Evolutionary conservation across 1,139 yeast species (phyloP), one percentile per base, ranked within the genome.

Genomic region (Casaregolazyma lundiana): DNA sequence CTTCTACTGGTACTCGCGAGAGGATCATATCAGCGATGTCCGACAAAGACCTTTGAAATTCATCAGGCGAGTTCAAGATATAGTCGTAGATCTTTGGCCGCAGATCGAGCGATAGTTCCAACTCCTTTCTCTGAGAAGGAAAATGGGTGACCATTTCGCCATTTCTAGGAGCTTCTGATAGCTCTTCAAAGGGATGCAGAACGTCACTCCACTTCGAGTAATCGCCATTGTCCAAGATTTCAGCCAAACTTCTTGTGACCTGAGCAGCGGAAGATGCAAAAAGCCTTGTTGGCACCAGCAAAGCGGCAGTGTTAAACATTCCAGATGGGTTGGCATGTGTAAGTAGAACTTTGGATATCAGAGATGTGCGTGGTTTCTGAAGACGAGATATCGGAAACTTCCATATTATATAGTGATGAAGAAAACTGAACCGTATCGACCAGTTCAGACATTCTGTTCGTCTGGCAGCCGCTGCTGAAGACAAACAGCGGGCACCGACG

Each of bases 1-100:
- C 34, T 9, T 30, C n/a, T 6, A 7, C 30, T 2, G 46, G 41
- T 13, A 43, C 30, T 17, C 32, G 16, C 11, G 16, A 19, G 16
- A 29, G 15, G 2, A 43, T n/a, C 19, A 29, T 29, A 13, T 40
- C 43, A 13, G 43, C 17, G 6, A 40, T 11, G 2, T 30, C 19
- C 11, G 26, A 13, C 13, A 29, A 30, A 4, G 29, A 24, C 8
- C 4, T 17, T n/a, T 29, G 36, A 8, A 29, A 17, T 13, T 37
- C 36, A 13, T 6, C 29, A 13, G 35, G 21, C 16, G 29, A 40
- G 9, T 30, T 16, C 15, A 30, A 19, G n/a, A 32, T 21, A 30
- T 40, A 40, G 5, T 40, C 43, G 24, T 40, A 40, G 6, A 40
- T 16, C 6, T 24, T 15, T 8, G 11, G 8, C 11, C 41, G 16